Evolutionary conservation across 805 yeast species (phyloP), one percentile per base, ranked within the genome.

Genomic region (Barnettozyma sp.): DNA sequence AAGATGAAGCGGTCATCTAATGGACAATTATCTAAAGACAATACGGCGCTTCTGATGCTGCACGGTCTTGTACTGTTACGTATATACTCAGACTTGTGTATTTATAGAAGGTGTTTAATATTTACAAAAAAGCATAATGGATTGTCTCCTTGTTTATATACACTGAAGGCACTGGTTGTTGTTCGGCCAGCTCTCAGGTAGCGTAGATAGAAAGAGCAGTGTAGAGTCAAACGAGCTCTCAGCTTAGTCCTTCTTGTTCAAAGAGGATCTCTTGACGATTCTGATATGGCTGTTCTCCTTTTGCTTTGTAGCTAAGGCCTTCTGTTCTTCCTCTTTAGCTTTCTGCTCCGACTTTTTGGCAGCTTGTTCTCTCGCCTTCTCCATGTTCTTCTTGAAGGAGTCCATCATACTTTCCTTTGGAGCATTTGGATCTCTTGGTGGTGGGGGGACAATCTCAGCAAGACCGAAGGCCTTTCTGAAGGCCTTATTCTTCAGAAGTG

Each of bases 361-460:
- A 16, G 68, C 59, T 36, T 65, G 63, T 24, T 53, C 59, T 35
- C 57, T 59, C 6, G 69, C 61, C 31, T 62, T 60, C 22, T 58
- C 58, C 57, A 65, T 57, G 42, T 56, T 60, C 36, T 63, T 65
- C 40, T 51, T 61, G 41, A 66, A 54, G 5, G 69, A 48, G 20
- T 59, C 61, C 35, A 58, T 40, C 9, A 63, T 55, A 22, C 66
- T 60, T 33, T 60, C 62, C 37, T 54, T 49, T 22, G 59, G 58
- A n/a, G 48, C 48, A 25, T 45, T 44, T 30, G 59, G 52, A 29
- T 50, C 58, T n/a, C 34, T 42, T 5, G 59, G 58, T 13, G 72
- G 71, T 16, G 81, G 70, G 27, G 73, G 68, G 26, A 73, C 74
- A 44, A 82, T 67, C 11, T 78, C 78, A 3, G 86, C 75, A 48